Evolutionary conservation across 2,329 filamentous ascomycete genomes (phyloP), one percentile per base, ranked within the genome.

Genomic region (Penicillium freii): DNA sequence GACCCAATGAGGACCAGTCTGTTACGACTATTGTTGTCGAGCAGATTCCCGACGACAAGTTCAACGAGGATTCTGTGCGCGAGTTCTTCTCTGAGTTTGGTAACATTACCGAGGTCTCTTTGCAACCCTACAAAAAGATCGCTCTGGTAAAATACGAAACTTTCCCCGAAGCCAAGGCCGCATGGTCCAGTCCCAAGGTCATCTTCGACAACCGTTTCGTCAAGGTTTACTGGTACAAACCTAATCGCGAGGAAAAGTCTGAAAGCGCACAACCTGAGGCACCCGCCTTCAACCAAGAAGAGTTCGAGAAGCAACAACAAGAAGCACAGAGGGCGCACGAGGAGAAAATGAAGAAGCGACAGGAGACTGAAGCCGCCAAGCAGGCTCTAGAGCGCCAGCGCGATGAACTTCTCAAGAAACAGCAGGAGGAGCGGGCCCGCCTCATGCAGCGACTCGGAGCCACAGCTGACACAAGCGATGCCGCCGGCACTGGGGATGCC

Each of bases 131-230:
- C 66, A 81, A 80, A 58, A 78, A 78, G 40, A 68, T 85, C 21
- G 84, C 84, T 0, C 70, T 85, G 38, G 76, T 87, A 62, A 83
- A 80, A 56, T 87, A 78, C 62, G 75, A 77, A 25, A 77, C 77
- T 54, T 80, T 81, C 62, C 75, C 75, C 17, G 73, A 79, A 21
- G 84, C 84, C 9, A 78, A 77, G 57, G 74, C 75, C 29, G 84
- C 84, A 2, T 85, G 84, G 72, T 77, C 81, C 19, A 85, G 82
- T 58, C 84, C 84, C 0, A 86, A 86, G 68, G 81, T 81, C 51
- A 81, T 87, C 19, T 87, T 87, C 61, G 84, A 86, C 61, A 87
- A 87, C 59, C 77, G 84, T 4, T 87, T 87, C 61, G 84, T 87
- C 51, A 86, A 86, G 62, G 82, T 86, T 1, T 86, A 85, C 64